These are phyloP conservation scores for Priceomyces melissophilus DNA, from an alignment of 805 yeast species.

Conservation along the genomic window DNA sequence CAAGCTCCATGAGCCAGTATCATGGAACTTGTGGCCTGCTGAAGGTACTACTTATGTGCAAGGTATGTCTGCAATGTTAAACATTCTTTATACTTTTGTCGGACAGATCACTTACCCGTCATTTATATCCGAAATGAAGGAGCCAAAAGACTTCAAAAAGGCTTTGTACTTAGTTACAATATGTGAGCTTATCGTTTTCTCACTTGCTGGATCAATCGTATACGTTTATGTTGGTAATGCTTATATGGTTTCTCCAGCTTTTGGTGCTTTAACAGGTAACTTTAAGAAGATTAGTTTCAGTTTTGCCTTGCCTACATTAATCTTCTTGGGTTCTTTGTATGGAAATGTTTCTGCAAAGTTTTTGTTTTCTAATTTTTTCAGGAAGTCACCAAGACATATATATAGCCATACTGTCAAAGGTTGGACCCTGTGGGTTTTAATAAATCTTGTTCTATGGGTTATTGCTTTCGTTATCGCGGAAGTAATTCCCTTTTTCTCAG, in stretches of 20 bases:
- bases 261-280: slow-evolving; percentile 46
- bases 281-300: slow-evolving; percentile 55
- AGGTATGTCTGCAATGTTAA: slow-evolving; percentile 55
- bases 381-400: slow-evolving; percentile 40
- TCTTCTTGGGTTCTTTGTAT: slow-evolving; percentile 55
- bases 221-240: slow-evolving; percentile 56
- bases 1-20: slow-evolving; percentile 32
- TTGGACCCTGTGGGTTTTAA: slow-evolving; percentile 50
- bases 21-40: slow-evolving; percentile 47
- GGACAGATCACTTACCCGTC: slow-evolving; percentile 65
- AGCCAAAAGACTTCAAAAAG: slow-evolving; percentile 55
- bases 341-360: slow-evolving; percentile 54
- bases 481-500: slow-evolving; percentile 63
- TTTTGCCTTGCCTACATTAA: slow-evolving; percentile 58
- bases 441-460: slow-evolving; percentile 46
- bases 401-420: slow-evolving; percentile 47
- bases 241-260: slow-evolving; percentile 58
- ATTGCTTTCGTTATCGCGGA: slow-evolving; percentile 58
- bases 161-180: slow-evolving; percentile 51
- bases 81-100: slow-evolving; percentile 60
- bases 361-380: slow-evolving; percentile 45
- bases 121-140: slow-evolving; percentile 56
- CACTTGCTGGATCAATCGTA: slow-evolving; percentile 55
- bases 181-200: slow-evolving; percentile 47
- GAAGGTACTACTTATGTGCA: slow-evolving; percentile 51